Evolutionary conservation across 2,329 filamentous ascomycete genomes (phyloP).

Genomic region (Ceratocystis smalleyi): DNA sequence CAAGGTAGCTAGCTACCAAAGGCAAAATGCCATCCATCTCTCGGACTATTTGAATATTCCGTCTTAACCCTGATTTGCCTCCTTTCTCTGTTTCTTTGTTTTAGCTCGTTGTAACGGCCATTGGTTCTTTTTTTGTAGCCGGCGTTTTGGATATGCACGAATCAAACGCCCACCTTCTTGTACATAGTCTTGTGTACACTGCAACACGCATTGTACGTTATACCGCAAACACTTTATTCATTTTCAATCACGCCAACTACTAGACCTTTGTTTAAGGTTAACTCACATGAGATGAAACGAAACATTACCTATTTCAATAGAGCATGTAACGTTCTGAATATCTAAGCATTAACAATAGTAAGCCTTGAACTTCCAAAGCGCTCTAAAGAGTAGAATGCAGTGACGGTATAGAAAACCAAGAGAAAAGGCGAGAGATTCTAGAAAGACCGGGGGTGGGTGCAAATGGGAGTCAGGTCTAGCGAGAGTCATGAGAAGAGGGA

Average conservation of each 20-base stretch:
- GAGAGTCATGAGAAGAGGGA: too few species aligned
- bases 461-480: too few species aligned
- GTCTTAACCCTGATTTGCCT: background rate
- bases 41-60: background rate
- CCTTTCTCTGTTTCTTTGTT: background rate
- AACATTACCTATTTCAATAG: too few species aligned
- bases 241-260: background rate
- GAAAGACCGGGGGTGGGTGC: too few species aligned
- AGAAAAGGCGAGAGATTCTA: too few species aligned
- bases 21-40: background rate
- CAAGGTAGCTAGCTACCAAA: background rate
- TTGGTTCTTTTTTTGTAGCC: background rate
- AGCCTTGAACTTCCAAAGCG: too few species aligned
- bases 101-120: background rate
- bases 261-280: too few species aligned
- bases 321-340: too few species aligned
- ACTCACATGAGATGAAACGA: too few species aligned
- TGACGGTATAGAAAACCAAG: too few species aligned
- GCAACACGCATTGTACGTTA: background rate
- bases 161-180: background rate
- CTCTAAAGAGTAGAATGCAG: background rate
- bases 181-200: background rate
- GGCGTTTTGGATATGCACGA: slow-evolving; percentile 6
- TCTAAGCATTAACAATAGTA: too few species aligned
- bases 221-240: background rate